Evolutionary conservation across 1,284 basidiomycete species (phyloP).

Genomic region (Malassezia sp.): DNA sequence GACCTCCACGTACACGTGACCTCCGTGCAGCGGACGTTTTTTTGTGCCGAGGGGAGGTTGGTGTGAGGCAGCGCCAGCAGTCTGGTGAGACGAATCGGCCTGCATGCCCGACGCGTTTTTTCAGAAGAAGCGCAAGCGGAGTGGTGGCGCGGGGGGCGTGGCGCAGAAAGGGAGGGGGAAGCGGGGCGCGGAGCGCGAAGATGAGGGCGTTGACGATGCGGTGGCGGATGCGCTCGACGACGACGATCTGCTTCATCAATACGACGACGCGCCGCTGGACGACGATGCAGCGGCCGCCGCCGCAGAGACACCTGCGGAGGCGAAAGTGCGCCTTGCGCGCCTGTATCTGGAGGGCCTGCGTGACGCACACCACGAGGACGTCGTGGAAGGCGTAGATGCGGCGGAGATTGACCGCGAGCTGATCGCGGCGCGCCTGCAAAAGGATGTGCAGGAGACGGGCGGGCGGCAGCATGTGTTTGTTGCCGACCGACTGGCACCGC

Average conservation of each 20-base stretch:
- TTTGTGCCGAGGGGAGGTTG: conserved; percentile 4
- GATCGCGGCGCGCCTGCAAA: conserved; percentile 71
- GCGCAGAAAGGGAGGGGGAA: background rate
- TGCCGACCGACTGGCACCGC: conserved; percentile 31
- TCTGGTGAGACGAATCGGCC: too few relatives aligned
- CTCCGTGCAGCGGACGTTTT: too few relatives aligned
- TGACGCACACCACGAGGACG: conserved; percentile 15
- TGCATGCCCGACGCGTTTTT: conserved; percentile 46
- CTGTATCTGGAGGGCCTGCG: conserved; percentile 71
- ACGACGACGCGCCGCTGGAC: conserved; percentile 18
- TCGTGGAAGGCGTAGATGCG: conserved; percentile 59
- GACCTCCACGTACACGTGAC: conserved; percentile 5
- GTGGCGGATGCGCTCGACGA: conserved; percentile 23
- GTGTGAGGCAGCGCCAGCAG: too few relatives aligned
- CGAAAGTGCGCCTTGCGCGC: conserved; percentile 76
- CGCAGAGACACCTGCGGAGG: conserved; percentile 76
- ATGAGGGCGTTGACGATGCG: conserved; percentile 18
- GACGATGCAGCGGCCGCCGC: conserved; percentile 28
- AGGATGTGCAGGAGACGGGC: conserved; percentile 32
- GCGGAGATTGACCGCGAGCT: conserved; percentile 84
- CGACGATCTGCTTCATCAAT: conserved; percentile 34
- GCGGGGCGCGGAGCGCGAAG: conserved; percentile 15
- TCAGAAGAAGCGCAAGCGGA: conserved; percentile 45
- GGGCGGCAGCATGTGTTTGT: conserved; percentile 67
- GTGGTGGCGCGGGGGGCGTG: background rate